phyloP scores from a whole-genome alignment of 2,329 filamentous ascomycete genomes.

The Cladophialophora psammophila region DNA sequence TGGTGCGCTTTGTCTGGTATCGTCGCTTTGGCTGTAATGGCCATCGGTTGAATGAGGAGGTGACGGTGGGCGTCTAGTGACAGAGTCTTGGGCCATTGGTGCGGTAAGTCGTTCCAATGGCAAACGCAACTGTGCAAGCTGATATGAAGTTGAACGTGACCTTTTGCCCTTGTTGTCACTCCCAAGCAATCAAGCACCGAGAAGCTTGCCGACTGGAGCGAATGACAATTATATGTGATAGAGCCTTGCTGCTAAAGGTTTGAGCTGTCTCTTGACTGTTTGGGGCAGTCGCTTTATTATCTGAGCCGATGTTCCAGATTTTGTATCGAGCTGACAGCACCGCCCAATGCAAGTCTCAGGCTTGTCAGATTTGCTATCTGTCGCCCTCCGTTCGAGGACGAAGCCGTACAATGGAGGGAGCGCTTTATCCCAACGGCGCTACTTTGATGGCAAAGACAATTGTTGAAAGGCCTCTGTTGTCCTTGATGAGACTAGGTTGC shows the following conservation, averaged over 20 bases:
- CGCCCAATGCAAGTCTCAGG: background rate
- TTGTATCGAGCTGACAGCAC: constrained; percentile 21
- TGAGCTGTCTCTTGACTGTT: constrained; percentile 10
- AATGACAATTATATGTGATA: constrained; percentile 1
- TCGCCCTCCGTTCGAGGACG: constrained; percentile 21
- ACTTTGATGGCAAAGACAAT: constrained; percentile 35
- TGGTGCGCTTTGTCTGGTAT: constrained; percentile 12
- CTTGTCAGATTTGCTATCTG: constrained; percentile 22
- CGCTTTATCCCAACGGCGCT: constrained; percentile 22
- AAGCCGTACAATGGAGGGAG: constrained; percentile 24
- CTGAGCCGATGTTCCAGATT: constrained; percentile 24
- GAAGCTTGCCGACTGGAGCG: background rate
- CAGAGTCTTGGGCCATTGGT: constrained; percentile 28
- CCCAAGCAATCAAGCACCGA: background rate
- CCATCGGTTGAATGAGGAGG: constrained; percentile 39
- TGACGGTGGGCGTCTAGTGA: constrained; percentile 32
- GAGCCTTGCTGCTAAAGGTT: constrained; percentile 12
- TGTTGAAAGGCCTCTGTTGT: constrained; percentile 34
- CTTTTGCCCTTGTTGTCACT: background rate
- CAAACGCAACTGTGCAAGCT: background rate
- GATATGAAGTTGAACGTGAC: constrained; percentile 5
- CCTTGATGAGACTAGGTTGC: constrained; percentile 27
- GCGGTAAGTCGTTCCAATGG: constrained; percentile 9
- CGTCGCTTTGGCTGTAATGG: constrained; percentile 29
- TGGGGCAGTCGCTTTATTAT: constrained; percentile 20